These are phyloP conservation scores for Periconia sp. DNA, from an alignment of 2,329 filamentous ascomycete genomes.

Conservation along the genomic window DNA sequence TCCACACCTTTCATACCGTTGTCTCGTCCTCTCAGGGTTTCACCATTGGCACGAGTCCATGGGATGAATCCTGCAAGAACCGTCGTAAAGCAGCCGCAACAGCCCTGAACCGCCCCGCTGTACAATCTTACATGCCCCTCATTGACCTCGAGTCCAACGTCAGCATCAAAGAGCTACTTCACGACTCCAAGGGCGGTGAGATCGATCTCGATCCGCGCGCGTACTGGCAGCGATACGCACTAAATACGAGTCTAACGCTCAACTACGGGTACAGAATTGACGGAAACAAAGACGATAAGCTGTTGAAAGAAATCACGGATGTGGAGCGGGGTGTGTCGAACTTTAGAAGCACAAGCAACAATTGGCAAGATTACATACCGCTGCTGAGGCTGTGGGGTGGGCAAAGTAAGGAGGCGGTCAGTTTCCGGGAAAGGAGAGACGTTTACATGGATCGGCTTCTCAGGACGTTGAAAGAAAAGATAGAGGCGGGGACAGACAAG, in stretches of 20 bases:
- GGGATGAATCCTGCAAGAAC: constrained; percentile 78
- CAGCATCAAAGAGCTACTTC: constrained; percentile 71
- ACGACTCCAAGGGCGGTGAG: constrained; percentile 63
- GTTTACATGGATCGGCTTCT: constrained; percentile 64
- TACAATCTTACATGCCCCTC: constrained; percentile 79
- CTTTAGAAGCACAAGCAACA: constrained; percentile 77
- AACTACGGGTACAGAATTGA: constrained; percentile 79
- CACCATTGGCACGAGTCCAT: constrained; percentile 77
- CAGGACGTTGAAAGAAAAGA: constrained; percentile 61
- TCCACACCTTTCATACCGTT: constrained; percentile 71
- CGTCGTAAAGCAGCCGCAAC: constrained; percentile 78
- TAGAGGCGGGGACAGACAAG: constrained; percentile 64
- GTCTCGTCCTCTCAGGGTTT: constrained; percentile 54
- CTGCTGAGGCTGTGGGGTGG: constrained; percentile 66
- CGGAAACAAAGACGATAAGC: constrained; percentile 66
- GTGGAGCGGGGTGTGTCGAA: constrained; percentile 77
- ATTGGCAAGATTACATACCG: constrained; percentile 85
- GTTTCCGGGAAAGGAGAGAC: constrained; percentile 69
- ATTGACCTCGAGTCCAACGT: constrained; percentile 74
- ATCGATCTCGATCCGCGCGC: constrained; percentile 69
- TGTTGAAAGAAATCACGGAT: constrained; percentile 72
- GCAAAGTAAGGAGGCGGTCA: constrained; percentile 63
- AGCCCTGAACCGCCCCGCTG: constrained; percentile 73
- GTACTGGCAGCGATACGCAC: constrained; percentile 74
- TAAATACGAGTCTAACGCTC: constrained; percentile 75